Evolutionary conservation across 2,329 filamentous ascomycete genomes (phyloP).

Genomic region (Blastomyces gilchristii): DNA sequence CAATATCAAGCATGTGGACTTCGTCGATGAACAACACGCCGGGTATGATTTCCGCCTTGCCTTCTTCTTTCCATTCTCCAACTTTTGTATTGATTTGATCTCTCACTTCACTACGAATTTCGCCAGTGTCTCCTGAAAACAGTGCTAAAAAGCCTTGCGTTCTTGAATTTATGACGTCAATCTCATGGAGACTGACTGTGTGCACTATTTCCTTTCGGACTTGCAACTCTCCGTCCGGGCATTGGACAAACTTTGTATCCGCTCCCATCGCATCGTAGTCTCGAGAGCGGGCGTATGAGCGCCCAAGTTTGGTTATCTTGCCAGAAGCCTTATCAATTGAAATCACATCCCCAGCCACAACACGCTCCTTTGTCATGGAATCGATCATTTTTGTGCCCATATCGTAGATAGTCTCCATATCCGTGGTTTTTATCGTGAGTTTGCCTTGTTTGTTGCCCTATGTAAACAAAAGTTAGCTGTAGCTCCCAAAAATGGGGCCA

Average conservation of each 20-base stretch:
- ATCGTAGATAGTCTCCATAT: constrained; percentile 99
- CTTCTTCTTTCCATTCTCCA: constrained; percentile 97
- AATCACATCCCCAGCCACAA: constrained; percentile 97
- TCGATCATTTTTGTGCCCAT: constrained; percentile 99
- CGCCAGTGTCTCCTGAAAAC: constrained; percentile 94
- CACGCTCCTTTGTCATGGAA: constrained; percentile 97
- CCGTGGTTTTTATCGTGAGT: constrained; percentile 97
- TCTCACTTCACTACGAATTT: constrained; percentile 92
- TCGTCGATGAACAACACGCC: constrained; percentile 98
- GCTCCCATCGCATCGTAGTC: constrained; percentile 99
- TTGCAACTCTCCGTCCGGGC: constrained; percentile 92
- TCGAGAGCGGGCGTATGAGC: constrained; percentile 85
- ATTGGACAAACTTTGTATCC: constrained; percentile 96
- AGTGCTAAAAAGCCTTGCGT: constrained; percentile 97
- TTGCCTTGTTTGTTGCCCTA: constrained; percentile 94
- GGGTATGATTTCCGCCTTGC: constrained; percentile 95
- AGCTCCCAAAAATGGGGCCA: not conserved
- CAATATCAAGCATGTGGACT: constrained; percentile 98
- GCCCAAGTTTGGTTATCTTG: constrained; percentile 93
- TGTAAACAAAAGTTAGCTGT: constrained; percentile 5
- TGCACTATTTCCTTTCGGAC: constrained; percentile 95
- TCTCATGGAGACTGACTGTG: constrained; percentile 93
- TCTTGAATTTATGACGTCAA: constrained; percentile 97
- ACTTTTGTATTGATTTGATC: constrained; percentile 99
- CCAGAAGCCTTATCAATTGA: constrained; percentile 97